These are phyloP conservation scores for Xylaria sp. DNA, from an alignment of 2,329 filamentous ascomycete genomes.

Conservation along the genomic window DNA sequence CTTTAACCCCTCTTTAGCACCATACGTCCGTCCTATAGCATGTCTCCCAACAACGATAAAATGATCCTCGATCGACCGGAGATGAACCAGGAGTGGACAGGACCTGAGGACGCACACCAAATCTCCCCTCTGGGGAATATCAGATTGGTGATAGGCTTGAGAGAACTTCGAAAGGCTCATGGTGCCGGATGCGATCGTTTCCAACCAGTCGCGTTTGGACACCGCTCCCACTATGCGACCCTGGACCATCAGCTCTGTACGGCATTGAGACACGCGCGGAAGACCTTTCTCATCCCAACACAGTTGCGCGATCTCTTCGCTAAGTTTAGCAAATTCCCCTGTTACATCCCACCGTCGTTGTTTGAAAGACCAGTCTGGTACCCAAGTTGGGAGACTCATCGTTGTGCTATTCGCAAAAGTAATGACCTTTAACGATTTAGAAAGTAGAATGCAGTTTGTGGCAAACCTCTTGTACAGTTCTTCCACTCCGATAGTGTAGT, in stretches of 20 bases:
- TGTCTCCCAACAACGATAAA: background rate
- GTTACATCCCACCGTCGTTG: background rate
- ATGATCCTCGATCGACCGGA: background rate
- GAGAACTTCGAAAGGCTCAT: conserved; percentile 4
- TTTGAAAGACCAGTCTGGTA: conserved; percentile 5
- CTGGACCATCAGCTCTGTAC: conserved; percentile 1
- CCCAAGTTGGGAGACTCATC: background rate
- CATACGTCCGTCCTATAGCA: background rate
- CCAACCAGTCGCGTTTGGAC: background rate
- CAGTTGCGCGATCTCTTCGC: background rate
- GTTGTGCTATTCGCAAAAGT: background rate
- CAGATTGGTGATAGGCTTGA: background rate
- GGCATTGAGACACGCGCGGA: background rate
- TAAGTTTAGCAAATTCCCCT: background rate
- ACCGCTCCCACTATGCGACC: background rate
- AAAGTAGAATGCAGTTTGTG: background rate
- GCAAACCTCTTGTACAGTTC: background rate
- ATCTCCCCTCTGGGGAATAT: background rate
- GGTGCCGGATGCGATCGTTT: conserved; percentile 4
- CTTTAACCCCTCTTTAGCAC: background rate
- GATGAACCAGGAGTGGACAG: background rate
- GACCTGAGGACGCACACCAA: conserved; percentile 1
- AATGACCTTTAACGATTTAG: background rate
- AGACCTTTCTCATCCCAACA: conserved; percentile 1
- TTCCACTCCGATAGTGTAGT: background rate